Percentiles rank a stretch among this genome's conserved stretches.
These are phyloP conservation scores for Sarocladium brachiariae DNA, from an alignment of 2,329 filamentous ascomycete species.

Conservation along the genomic window DNA sequence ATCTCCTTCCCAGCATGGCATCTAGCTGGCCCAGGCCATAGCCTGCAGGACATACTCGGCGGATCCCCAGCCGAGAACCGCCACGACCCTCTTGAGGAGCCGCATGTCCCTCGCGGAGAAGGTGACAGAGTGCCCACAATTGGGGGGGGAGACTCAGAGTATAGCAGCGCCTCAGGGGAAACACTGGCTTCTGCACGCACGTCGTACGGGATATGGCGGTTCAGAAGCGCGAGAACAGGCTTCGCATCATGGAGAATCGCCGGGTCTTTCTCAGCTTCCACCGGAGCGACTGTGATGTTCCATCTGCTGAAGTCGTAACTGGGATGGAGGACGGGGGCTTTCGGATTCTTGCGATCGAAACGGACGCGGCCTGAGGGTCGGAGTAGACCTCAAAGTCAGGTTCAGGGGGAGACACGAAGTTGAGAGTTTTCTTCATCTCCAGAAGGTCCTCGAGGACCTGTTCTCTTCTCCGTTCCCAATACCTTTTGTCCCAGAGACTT, in stretches of 20 bases:
- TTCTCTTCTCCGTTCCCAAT: no score
- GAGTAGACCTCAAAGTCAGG: neutral
- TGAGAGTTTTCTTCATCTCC: neutral
- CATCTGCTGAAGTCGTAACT: neutral
- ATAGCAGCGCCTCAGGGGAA: neutral
- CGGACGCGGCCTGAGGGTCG: neutral
- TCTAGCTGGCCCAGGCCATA: neutral
- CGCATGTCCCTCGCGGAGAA: neutral
- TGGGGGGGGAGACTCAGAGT: neutral
- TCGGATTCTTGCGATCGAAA: neutral
- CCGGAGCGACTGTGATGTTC: neutral
- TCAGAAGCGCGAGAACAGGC: neutral
- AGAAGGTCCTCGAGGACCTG: neutral
- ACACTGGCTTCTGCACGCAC: neutral
- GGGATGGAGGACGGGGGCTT: neutral
- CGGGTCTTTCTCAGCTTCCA: no score
- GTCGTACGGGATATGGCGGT: neutral
- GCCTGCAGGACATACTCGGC: neutral
- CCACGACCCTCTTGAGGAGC: neutral
- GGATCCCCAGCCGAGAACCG: neutral
- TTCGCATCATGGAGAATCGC: neutral
- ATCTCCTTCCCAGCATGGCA: neutral
- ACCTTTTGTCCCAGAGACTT: neutral
- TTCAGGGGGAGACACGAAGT: neutral
- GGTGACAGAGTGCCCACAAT: neutral